Percentiles rank a stretch among this genome's conserved stretches.
Conservation (phyloP, 1,139 yeast genomes). For the Arxiozyma heterogenica region DNA sequence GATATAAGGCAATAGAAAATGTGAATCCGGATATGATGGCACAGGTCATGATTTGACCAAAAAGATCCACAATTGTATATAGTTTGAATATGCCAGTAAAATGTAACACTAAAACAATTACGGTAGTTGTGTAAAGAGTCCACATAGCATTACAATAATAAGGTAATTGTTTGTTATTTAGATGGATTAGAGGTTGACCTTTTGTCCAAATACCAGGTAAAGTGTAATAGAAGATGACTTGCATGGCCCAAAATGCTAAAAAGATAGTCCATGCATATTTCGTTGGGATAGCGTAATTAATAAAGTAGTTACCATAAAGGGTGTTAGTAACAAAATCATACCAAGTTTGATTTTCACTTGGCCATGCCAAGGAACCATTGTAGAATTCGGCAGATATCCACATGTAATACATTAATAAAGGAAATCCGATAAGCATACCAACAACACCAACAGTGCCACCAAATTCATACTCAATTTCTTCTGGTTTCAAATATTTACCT, state of each 20-base stretch:
- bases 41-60: conserved; percentile 88
- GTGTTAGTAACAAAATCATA: conserved; percentile 39
- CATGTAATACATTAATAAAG: conserved; percentile 90
- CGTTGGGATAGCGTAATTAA: conserved; percentile 61
- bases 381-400: conserved; percentile 85
- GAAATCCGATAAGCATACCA: conserved; percentile 92
- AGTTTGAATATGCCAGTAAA: conserved; percentile 64
- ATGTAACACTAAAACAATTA: conserved; percentile 53
- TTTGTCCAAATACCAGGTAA: conserved; percentile 92
- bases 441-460: conserved; percentile 91
- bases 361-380: conserved; percentile 63
- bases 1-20: conserved; percentile 54
- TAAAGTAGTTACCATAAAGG: conserved; percentile 34
- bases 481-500: conserved; percentile 34
- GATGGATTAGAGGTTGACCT: conserved; percentile 84
- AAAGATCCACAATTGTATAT: conserved; percentile 64
- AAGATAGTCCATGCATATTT: conserved; percentile 59
- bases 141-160: conserved; percentile 89
- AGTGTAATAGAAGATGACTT: conserved; percentile 68
- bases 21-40: conserved; percentile 71
- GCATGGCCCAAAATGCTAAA: conserved; percentile 59
- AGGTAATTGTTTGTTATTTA: conserved; percentile 70
- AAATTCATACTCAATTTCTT: conserved; percentile 64
- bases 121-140: conserved; percentile 66
- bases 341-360: conserved; percentile 52